phyloP scores from a whole-genome alignment of 164 flowering plant genomes.

The Brasenia schreberi region DNA sequence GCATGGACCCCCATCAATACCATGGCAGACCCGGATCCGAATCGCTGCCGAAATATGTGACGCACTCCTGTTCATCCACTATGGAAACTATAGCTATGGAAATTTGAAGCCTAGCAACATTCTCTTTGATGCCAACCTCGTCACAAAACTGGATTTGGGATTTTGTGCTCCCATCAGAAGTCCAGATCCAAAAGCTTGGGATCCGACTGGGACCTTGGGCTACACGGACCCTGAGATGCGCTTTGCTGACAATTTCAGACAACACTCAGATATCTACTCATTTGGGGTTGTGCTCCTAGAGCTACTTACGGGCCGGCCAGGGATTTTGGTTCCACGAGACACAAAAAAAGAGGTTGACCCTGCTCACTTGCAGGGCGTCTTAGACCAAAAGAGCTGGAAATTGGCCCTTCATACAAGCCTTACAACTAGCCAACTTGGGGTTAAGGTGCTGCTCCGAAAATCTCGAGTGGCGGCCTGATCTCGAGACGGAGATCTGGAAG shows the following conservation, averaged over 20 bases:
- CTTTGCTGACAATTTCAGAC: slow-evolving; percentile 50
- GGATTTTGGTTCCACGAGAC: slow-evolving; percentile 47
- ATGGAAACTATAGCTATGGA: slow-evolving; percentile 34
- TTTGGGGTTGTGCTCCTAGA: slow-evolving; percentile 67
- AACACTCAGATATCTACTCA: slow-evolving; percentile 69
- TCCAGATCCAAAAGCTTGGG: slow-evolving; percentile 17
- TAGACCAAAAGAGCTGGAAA: slow-evolving; percentile 51
- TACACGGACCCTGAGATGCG: slow-evolving; percentile 81
- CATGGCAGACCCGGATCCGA: slow-evolving; percentile 7
- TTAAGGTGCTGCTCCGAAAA: slow-evolving; percentile 33
- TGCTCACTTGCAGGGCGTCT: slow-evolving; percentile 18
- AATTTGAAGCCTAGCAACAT: slow-evolving; percentile 32
- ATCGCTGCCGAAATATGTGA: slow-evolving; percentile 2
- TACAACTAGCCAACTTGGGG: slow-evolving; percentile 32
- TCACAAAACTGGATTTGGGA: slow-evolving; percentile 66
- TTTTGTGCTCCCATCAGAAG: slow-evolving; percentile 14
- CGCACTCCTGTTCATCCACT: slow-evolving; percentile 30
- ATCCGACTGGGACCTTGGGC: slow-evolving; percentile 52
- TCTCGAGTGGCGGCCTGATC: slow-evolving; percentile 26
- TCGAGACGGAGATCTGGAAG: slow-evolving; percentile 27
- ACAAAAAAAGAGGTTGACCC: slow-evolving; percentile 50
- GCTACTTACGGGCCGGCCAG: slow-evolving; percentile 57
- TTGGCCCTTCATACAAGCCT: slow-evolving; percentile 41
- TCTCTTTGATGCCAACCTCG: slow-evolving; percentile 41
- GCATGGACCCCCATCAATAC: not conserved